phyloP scores from a whole-genome alignment of 2,329 filamentous ascomycete genomes.

The Penicillium fuscoglaucum region DNA sequence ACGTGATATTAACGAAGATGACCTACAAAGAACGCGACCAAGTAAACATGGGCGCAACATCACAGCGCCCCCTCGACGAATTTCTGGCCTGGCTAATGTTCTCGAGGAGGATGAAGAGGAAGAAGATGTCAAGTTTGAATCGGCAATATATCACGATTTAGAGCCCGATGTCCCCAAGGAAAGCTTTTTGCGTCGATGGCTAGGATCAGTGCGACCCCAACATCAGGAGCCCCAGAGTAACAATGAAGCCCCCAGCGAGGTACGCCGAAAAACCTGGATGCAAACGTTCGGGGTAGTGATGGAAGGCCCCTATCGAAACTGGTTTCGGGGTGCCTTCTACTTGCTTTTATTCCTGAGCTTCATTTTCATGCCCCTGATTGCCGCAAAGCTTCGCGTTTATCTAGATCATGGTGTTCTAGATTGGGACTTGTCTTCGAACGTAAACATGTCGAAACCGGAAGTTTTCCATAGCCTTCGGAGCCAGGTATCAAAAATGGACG shows the following conservation, averaged over 20 bases:
- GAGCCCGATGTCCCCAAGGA: background rate
- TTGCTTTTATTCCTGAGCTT: constrained; percentile 18
- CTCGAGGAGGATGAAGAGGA: constrained; percentile 32
- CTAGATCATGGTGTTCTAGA: constrained; percentile 7
- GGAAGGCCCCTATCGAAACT: constrained; percentile 8
- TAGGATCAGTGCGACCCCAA: constrained; percentile 1
- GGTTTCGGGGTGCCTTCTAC: constrained; percentile 5
- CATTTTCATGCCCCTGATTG: constrained; percentile 11
- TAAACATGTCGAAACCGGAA: constrained; percentile 28
- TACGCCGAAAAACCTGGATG: background rate
- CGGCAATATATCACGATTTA: background rate
- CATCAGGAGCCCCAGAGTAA: background rate
- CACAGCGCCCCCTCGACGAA: constrained; percentile 38
- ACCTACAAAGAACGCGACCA: constrained; percentile 37
- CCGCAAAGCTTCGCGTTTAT: constrained; percentile 19
- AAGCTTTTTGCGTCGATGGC: constrained; percentile 9
- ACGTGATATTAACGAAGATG: constrained; percentile 38
- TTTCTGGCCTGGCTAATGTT: constrained; percentile 34
- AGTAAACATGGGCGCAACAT: constrained; percentile 35
- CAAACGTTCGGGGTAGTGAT: background rate
- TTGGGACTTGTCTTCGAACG: constrained; percentile 9
- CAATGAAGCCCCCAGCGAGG: background rate
- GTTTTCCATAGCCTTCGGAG: constrained; percentile 28
- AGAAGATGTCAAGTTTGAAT: constrained; percentile 14
- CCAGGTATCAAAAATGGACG: constrained; percentile 31